Evolutionary conservation across 2,329 filamentous ascomycete genomes (phyloP).

Genomic region (Sporothrix phasma): DNA sequence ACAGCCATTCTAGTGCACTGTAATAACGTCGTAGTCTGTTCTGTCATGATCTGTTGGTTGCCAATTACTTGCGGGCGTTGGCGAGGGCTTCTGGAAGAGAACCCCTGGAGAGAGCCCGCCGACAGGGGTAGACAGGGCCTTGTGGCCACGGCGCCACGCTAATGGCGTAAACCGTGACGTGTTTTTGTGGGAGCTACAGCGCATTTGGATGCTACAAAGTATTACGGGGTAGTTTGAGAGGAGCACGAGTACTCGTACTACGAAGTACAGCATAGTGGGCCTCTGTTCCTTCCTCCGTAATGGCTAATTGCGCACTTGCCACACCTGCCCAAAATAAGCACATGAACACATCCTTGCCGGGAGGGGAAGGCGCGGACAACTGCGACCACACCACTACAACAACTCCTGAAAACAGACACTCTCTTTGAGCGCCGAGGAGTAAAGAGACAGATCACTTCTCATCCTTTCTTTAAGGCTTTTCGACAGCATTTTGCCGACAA

Average conservation of each 20-base stretch:
- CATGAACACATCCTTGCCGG: background rate
- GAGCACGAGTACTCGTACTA: no score
- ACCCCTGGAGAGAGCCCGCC: no score
- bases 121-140: no score
- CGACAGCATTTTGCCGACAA: background rate
- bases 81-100: background rate
- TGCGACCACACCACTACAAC: background rate
- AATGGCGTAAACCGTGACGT: conserved; percentile 8
- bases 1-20: background rate
- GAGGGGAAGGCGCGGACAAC: conserved; percentile 1
- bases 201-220: background rate
- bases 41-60: background rate
- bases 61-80: no score
- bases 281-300: background rate
- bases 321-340: conserved; percentile 9
- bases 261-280: no score
- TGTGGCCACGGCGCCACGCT: background rate
- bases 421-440: background rate
- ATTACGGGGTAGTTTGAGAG: background rate
- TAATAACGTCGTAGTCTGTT: background rate
- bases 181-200: background rate
- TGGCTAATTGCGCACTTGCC: conserved; percentile 13
- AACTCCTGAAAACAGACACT: background rate
- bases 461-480: background rate
- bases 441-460: background rate